These are phyloP conservation scores for Entomophthora muscae DNA, from an alignment of 371 early-diverging fungal genomes.

Conservation along the genomic window DNA sequence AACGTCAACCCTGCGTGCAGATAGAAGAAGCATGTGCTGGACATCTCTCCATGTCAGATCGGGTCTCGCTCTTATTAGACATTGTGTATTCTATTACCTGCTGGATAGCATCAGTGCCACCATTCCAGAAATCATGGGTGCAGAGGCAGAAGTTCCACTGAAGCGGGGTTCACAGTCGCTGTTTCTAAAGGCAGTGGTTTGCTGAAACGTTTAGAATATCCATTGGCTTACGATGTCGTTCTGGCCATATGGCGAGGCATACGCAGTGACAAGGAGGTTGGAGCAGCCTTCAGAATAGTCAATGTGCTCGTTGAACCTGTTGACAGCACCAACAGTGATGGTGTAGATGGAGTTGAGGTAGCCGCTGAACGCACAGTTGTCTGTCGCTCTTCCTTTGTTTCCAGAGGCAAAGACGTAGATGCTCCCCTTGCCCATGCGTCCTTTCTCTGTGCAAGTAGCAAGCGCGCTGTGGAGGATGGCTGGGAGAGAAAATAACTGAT, in stretches of 20 bases:
- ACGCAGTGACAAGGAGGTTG: conserved; percentile 74
- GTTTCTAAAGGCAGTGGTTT: too few species aligned
- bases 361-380: conserved; percentile 93
- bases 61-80: conserved; percentile 40
- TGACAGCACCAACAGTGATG: conserved; percentile 82
- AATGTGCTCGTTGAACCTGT: conserved; percentile 50
- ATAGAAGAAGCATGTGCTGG: conserved; percentile 61
- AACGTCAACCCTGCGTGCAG: conserved; percentile 52
- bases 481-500: conserved; percentile 70
- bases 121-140: conserved; percentile 82
- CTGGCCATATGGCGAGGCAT: conserved; percentile 71
- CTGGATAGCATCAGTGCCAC: conserved; percentile 78
- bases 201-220: too few species aligned
- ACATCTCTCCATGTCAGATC: conserved; percentile 87
- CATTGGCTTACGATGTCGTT: too few species aligned
- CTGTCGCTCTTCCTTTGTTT: conserved; percentile 63
- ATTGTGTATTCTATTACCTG: too few species aligned
- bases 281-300: conserved; percentile 79
- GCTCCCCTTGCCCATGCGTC: conserved; percentile 70
- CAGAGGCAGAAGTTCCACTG: conserved; percentile 95
- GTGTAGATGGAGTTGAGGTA: conserved; percentile 92
- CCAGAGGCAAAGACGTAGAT: conserved; percentile 91
- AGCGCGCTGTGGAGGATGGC: conserved; percentile 77
- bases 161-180: too few species aligned
- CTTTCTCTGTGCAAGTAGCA: conserved; percentile 51